A percentile compares a stretch with the other conserved stretches of the same genome.
These are phyloP conservation scores for Irpex rosettiformis DNA, from an alignment of 1,284 basidiomycete species.

Conservation along the genomic window DNA sequence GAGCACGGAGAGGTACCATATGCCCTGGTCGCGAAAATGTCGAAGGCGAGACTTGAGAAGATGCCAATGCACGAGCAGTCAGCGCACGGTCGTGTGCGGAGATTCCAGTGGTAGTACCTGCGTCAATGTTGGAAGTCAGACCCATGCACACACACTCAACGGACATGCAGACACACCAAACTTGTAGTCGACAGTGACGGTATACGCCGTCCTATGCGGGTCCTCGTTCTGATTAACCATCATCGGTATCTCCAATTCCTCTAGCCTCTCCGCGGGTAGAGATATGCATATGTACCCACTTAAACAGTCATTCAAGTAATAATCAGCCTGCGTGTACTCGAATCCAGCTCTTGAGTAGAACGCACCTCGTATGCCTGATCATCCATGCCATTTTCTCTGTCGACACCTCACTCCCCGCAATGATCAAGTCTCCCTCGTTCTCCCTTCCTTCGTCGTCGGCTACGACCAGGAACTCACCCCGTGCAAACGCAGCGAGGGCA, in stretches of 20 bases:
- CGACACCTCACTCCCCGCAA: conserved; percentile 78
- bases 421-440: conserved; percentile 94
- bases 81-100: conserved; percentile 93
- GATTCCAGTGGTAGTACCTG: conserved; percentile 94
- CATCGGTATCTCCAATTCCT: conserved; percentile 86
- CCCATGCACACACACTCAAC: background rate
- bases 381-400: conserved; percentile 99
- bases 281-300: conserved; percentile 97
- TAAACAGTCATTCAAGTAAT: background rate
- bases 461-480: conserved; percentile 90
- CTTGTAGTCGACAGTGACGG: conserved; percentile 94
- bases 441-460: conserved; percentile 94
- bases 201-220: conserved; percentile 92
- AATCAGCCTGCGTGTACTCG: background rate
- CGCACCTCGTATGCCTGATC: conserved; percentile 91
- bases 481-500: conserved; percentile 74
- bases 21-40: conserved; percentile 95
- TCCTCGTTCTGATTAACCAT: conserved; percentile 94
- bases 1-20: conserved; percentile 89
- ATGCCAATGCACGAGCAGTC: conserved; percentile 81
- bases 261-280: conserved; percentile 73
- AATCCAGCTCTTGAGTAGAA: conserved; percentile 7
- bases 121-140: background rate
- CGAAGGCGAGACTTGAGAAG: conserved; percentile 47
- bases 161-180: conserved; percentile 49